Evolutionary conservation across 2,329 filamentous ascomycete genomes (phyloP).

Genomic region (Dactylonectria estremocensis): DNA sequence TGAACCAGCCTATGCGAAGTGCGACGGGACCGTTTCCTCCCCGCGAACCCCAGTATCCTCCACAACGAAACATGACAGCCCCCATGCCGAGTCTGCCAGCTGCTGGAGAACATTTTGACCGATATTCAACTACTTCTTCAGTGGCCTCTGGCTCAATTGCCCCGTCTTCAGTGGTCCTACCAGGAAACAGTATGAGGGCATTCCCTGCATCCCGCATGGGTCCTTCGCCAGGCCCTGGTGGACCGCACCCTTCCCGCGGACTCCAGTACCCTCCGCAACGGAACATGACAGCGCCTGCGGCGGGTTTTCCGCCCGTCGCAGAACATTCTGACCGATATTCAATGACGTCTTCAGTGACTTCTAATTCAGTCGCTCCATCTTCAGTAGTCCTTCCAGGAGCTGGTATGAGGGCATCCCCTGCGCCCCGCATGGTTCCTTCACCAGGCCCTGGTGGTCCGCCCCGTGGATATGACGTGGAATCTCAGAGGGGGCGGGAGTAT

Average conservation of each 20-base stretch:
- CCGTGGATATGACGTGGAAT: constrained; percentile 57
- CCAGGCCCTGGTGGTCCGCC: constrained; percentile 46
- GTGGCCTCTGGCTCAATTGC: constrained; percentile 13
- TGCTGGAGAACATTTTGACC: constrained; percentile 47
- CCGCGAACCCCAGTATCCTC: constrained; percentile 54
- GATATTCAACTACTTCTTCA: constrained; percentile 44
- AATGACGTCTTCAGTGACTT: constrained; percentile 33
- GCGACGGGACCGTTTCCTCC: constrained; percentile 56
- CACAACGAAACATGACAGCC: constrained; percentile 63
- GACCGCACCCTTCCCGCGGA: constrained; percentile 43
- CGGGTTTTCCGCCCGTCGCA: constrained; percentile 47
- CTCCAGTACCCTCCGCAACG: constrained; percentile 58
- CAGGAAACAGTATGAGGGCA: constrained; percentile 28
- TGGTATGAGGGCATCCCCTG: background rate
- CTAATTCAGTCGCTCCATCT: constrained; percentile 7
- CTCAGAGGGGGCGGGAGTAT: constrained; percentile 51
- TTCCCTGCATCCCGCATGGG: background rate
- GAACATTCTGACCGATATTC: constrained; percentile 50
- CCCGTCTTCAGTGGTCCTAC: constrained; percentile 21
- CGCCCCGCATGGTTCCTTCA: constrained; percentile 22
- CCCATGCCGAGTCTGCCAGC: constrained; percentile 53
- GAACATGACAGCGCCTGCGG: constrained; percentile 62
- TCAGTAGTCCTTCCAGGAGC: constrained; percentile 36
- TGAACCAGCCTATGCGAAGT: constrained; percentile 55
- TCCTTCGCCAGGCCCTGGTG: constrained; percentile 42